Evolutionary conservation across 345 rosid species (phyloP), one percentile per base, ranked within the genome.

Genomic region (Tarenaya hassleriana): DNA sequence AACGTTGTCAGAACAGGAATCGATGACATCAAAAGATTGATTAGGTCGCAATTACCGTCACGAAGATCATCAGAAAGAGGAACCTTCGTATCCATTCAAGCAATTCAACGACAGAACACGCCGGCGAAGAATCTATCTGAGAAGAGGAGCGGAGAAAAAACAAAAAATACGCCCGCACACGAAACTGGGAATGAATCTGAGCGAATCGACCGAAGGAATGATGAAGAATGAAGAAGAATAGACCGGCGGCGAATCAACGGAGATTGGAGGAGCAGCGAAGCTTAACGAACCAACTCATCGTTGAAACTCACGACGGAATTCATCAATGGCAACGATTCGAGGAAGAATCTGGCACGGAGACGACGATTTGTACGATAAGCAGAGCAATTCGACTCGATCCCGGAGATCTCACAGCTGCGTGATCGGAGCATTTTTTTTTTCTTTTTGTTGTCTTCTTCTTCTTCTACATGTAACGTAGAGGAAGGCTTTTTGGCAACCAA

Each of bases 231-330:
- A 72, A 71, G 61, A 81, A 40, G 41, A 74, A 67, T 55, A 63
- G 56, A 68, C 78, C 84, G 50, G 78, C 78, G 52, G 72, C 74
- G 56, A 83, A 79, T 81, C 80, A 78, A 80, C 75, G 76, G 52
- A 73, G 76, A 73, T 64, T 64, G 58, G 73, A 74, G 58, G 76
- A 80, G 45, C 61, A 65, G 47, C 63, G 77, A 24, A 69, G 77
- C 70, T 79, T 63, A 70, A 64, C 58, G 35, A 62, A 72, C 50
- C 69, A 73, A 73, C 69, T 77, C 77, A 77, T 83, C 64, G 31
- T 20, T 0, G 20, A 50, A 57, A 50, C 52, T 56, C 10, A 35
- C 31, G 45, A 57, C 58, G 27, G 43, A 38, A 44, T 58, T 65
- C 58, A 46, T 66, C 39, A 58, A 58, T 12, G 55, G 38, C 54